Evolutionary conservation across 2,329 filamentous ascomycete genomes (phyloP), one percentile per base, ranked within the genome.

Genomic region (Capronia coronata): DNA sequence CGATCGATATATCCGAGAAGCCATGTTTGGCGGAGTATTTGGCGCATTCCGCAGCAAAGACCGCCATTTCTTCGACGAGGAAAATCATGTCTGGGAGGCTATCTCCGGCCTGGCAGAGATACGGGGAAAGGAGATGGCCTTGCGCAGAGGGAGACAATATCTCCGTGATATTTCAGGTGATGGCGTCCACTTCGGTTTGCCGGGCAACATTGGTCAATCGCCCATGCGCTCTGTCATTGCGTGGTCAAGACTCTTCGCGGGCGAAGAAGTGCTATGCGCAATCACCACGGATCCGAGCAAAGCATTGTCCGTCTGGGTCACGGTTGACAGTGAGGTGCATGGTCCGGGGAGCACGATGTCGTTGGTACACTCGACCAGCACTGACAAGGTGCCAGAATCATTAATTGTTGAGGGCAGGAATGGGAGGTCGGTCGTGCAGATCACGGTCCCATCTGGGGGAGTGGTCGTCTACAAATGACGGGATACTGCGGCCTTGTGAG

Each of bases 21-120:
- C 51, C 23, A 54, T 54, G 51, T 50, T 54, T 38, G 51, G 51
- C 9, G 43, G 37, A 9, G 30, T 10, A 13, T 53, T 53, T 38
- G 51, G 46, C 18, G 51, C 51, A 7, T 53, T 53, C 21, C 46
- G 51, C 22, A 42, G 25, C 41, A 53, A 43, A 38, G 34, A 25
- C 35, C 35, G 25, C 19, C 51, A 53, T 40, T 53, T 49, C 51
- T 53, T 53, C 42, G 32, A 49, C 10, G 38, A 49, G 13, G 43
- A 29, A 18, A 21, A 42, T n/a, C 13, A 40, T 11, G 43, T 40
- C 41, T 53, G 27, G 39, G n/a, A 18, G 23, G 34, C 32, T 22
- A 23, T 46, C 5, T 21, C 35, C 11, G 38, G 14, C 16, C 38
- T 53, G 6, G 41, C 47, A 19, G 37, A 43, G 29, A 19, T 53